Conservation (phyloP, 139 green algal genomes). For the Chlorella sp. region DNA sequence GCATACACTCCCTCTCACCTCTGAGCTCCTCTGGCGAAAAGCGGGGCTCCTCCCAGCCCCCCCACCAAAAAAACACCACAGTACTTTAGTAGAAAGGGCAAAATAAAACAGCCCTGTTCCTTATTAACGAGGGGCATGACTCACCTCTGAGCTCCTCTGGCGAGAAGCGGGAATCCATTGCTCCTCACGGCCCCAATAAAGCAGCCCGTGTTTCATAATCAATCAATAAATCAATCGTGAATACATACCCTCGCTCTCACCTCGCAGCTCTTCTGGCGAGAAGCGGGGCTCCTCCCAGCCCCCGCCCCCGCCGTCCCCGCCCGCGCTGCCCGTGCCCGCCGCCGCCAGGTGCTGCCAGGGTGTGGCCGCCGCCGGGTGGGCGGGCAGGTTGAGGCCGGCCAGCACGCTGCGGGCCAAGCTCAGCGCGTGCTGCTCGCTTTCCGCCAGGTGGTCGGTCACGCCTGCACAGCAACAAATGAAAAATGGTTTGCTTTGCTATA, state of each 20-base stretch:
- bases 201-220: no score
- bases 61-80: no score
- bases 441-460: constrained; percentile 83
- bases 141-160: no score
- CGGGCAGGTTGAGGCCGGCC: constrained; percentile 33
- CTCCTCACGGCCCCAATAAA: no score
- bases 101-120: no score
- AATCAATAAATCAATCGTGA: no score
- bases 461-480: constrained; percentile 38
- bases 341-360: not conserved
- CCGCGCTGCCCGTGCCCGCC: not conserved
- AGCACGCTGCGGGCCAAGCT: constrained; percentile 79
- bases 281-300: constrained; percentile 79
- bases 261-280: constrained; percentile 66
- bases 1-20: no score
- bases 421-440: constrained; percentile 88
- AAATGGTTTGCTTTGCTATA: no score
- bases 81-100: no score
- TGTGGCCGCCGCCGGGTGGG: not conserved
- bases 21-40: no score
- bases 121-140: no score
- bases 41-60: not conserved
- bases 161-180: no score
- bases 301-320: constrained; percentile 44
- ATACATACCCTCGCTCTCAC: not conserved